These are phyloP conservation scores for Aspergillus diversus DNA, from an alignment of 495 filamentous ascomycete genomes.

Conservation along the genomic window DNA sequence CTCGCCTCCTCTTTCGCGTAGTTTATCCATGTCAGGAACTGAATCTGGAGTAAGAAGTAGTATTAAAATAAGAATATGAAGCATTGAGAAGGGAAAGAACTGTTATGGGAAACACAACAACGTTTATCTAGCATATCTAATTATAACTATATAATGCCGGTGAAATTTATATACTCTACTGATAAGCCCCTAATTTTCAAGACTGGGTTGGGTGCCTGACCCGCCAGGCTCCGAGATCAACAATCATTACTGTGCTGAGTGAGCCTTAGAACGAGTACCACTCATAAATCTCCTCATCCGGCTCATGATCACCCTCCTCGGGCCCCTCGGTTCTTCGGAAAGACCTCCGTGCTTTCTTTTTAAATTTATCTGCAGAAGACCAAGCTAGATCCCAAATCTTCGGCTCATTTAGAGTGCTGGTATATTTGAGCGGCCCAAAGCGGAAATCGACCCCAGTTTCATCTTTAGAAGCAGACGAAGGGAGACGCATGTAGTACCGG, in stretches of 20 bases:
- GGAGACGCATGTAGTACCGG: slow-evolving; percentile 78
- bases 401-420: slow-evolving; percentile 26
- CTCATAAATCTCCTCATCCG: slow-evolving; percentile 22
- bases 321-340: slow-evolving; percentile 4
- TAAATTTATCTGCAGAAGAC: slow-evolving; percentile 29
- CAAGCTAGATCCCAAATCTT: slow-evolving; percentile 36
- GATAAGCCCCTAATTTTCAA: not conserved
- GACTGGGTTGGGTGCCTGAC: not conserved
- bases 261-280: slow-evolving; percentile 20
- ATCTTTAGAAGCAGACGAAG: slow-evolving; percentile 48
- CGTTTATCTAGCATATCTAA: too few species aligned
- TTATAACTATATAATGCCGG: too few species aligned
- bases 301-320: slow-evolving; percentile 1
- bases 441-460: slow-evolving; percentile 39
- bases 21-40: too few species aligned
- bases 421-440: slow-evolving; percentile 32
- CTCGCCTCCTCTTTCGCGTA: too few species aligned
- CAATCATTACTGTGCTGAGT: not conserved
- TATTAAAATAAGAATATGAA: too few species aligned
- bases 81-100: too few species aligned
- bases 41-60: too few species aligned
- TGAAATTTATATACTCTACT: too few species aligned
- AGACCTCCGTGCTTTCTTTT: slow-evolving; percentile 10
- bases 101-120: too few species aligned
- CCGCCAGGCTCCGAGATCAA: not conserved